A percentile compares a stretch with the other conserved stretches of the same genome.
Conservation (phyloP, 225 moss, liverwort and hornwort species). For the Marchantia polymorpha region DNA sequence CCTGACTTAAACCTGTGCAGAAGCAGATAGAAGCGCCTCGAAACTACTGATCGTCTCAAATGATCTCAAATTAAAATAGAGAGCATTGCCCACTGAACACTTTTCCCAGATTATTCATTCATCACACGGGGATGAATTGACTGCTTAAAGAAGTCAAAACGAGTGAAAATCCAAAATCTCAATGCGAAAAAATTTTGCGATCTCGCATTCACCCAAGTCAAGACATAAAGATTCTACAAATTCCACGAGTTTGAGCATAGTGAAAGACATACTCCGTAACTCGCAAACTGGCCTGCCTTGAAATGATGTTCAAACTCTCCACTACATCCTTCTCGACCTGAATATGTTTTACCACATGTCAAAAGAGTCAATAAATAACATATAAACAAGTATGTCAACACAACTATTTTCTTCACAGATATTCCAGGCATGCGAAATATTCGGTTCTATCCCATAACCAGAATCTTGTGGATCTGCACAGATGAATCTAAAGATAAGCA, state of each 20-base stretch:
- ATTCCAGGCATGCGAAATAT: too few species aligned
- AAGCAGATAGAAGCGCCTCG: not conserved
- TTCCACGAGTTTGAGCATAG: conserved; percentile 65
- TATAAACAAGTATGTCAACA: too few species aligned
- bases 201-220: not conserved
- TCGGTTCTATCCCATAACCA: too few species aligned
- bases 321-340: conserved; percentile 94
- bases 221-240: not conserved
- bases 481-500: too few species aligned
- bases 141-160: too few species aligned
- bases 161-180: too few species aligned
- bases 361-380: too few species aligned
- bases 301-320: conserved; percentile 96
- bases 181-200: not conserved
- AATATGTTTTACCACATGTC: too few species aligned
- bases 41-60: not conserved
- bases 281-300: conserved; percentile 85
- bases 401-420: too few species aligned
- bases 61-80: not conserved
- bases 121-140: too few species aligned
- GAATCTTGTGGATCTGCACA: too few species aligned
- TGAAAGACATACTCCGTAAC: conserved; percentile 86
- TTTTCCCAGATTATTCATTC: not conserved
- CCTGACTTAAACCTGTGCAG: not conserved
- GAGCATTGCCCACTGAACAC: not conserved